These are phyloP conservation scores for Yamagishiella unicocca DNA, from an alignment of 139 green algal species.

Conservation along the genomic window DNA sequence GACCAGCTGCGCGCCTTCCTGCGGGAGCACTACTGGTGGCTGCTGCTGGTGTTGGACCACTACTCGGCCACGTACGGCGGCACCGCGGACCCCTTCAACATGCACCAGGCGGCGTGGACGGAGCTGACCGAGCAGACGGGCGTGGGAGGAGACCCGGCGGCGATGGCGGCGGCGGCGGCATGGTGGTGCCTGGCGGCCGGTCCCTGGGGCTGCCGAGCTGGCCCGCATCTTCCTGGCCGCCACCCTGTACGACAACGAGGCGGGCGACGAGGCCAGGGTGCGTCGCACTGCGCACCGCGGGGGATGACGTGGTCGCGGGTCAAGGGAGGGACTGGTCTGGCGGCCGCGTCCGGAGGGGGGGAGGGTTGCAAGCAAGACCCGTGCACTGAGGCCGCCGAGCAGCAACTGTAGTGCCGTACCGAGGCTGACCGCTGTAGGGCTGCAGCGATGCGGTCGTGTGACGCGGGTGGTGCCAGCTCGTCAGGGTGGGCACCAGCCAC, in stretches of 20 bases:
- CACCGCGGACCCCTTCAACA: conserved; percentile 44
- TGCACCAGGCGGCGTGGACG: conserved; percentile 63
- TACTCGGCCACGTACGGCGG: conserved; percentile 35
- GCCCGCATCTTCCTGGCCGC: conserved; percentile 73
- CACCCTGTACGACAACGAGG: conserved; percentile 49
- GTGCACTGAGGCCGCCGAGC: background rate
- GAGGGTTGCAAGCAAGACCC: background rate
- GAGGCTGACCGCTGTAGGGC: no score
- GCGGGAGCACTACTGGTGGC: conserved; percentile 16
- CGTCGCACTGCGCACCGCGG: background rate
- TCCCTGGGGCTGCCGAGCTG: conserved; percentile 61
- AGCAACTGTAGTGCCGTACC: no score
- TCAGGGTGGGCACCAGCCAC: no score
- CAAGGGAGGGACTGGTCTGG: background rate
- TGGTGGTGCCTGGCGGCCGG: conserved; percentile 24
- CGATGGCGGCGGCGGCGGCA: conserved; percentile 26
- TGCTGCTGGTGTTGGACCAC: conserved; percentile 53
- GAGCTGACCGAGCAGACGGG: conserved; percentile 51
- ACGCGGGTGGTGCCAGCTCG: no score
- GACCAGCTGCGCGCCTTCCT: conserved; percentile 2
- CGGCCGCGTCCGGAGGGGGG: background rate
- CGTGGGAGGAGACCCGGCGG: background rate
- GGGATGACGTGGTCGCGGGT: background rate
- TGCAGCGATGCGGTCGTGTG: no score
- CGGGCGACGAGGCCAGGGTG: conserved; percentile 31